phyloP scores from a whole-genome alignment of 345 rosid genomes.

The Hirschfeldia incana region DNA sequence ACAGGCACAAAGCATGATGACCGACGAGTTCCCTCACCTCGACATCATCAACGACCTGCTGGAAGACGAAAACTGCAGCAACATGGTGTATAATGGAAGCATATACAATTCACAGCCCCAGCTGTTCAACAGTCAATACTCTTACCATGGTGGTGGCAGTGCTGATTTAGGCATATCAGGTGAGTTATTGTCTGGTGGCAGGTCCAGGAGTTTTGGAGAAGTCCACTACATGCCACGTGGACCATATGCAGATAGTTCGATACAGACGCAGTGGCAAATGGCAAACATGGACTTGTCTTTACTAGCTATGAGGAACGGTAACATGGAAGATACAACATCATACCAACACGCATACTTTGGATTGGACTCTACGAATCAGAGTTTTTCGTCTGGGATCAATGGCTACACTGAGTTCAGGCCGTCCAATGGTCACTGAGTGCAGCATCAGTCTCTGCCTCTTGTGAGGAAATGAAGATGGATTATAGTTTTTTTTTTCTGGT shows the following conservation, averaged over 20 bases:
- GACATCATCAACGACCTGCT: slow-evolving; percentile 97
- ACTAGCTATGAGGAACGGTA: slow-evolving; percentile 50
- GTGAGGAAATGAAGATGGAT: neutral
- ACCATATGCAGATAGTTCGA: slow-evolving; percentile 17
- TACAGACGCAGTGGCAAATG: slow-evolving; percentile 66
- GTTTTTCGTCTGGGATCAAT: slow-evolving; percentile 56
- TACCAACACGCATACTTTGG: slow-evolving; percentile 14
- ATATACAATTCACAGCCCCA: slow-evolving; percentile 40
- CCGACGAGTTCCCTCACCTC: slow-evolving; percentile 92
- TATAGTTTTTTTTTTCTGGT: neutral
- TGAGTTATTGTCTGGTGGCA: slow-evolving; percentile 52
- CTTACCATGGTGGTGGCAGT: slow-evolving; percentile 48
- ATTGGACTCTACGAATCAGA: slow-evolving; percentile 22
- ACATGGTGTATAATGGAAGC: slow-evolving; percentile 40
- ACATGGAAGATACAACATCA: slow-evolving; percentile 45
- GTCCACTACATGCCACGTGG: slow-evolving; percentile 42
- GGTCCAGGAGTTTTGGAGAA: slow-evolving; percentile 62
- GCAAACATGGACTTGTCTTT: slow-evolving; percentile 60
- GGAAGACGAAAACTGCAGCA: slow-evolving; percentile 72
- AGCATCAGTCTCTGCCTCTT: neutral
- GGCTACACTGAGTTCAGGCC: slow-evolving; percentile 72
- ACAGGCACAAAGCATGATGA: slow-evolving; percentile 48
- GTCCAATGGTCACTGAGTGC: slow-evolving; percentile 57
- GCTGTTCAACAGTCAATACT: slow-evolving; percentile 50
- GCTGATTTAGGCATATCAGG: slow-evolving; percentile 51